Base-by-base conservation (phyloP, 2,329 filamentous ascomycete species). In the Lasiodiplodia sp. region DNA sequence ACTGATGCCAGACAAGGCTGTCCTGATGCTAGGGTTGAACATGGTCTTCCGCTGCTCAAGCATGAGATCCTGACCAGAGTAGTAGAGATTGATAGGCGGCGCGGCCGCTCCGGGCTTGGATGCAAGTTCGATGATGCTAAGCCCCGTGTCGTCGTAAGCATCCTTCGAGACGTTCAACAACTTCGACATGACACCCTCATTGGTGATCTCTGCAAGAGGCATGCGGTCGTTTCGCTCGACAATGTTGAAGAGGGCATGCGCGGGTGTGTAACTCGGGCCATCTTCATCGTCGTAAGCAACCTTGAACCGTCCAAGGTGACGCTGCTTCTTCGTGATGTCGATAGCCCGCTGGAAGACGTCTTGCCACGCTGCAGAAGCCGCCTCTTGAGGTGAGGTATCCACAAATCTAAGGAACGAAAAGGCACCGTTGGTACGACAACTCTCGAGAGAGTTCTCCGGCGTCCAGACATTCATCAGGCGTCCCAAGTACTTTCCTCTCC, bases 351-450 rank as follows among this genome's bases (percentile, higher is more conserved):
- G 85, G 73, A 97, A 92, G 2, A 96, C 73, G 69, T 90, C 89
- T 66, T 86, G 84, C 73, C 90, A 91, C 4, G 91, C 91, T 38
- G 89, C 86, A 67, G 86, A 84, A 69, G 91, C 92, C 1, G 89
- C 89, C 71, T 98, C 94, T 11, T 86, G 85, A 1, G 90, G 83
- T 16, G 93, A 96, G 0, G 86, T 84, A 73, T 97, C 93, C 3
- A 92, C 88, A 75, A 99, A 97, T 4, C 94, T 90, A 69, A 98
- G 85, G 89, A 94, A 99, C 0, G 94, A 95, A 79, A 98, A 98
- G 2, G 89, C 86, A 16, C 88, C 87, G 62, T 86, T 84, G 0
- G 86, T 85, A 25, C 85, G 83, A 12, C 86, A 80, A 72, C 89
- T 93, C 58, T 88, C 82, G 14, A 86, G 85, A 53, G 97, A 87